Evolutionary conservation across 192 early-diverging fungal species (phyloP), one percentile per base, ranked within the genome.

Genomic region (Backusella mclennaniae): DNA sequence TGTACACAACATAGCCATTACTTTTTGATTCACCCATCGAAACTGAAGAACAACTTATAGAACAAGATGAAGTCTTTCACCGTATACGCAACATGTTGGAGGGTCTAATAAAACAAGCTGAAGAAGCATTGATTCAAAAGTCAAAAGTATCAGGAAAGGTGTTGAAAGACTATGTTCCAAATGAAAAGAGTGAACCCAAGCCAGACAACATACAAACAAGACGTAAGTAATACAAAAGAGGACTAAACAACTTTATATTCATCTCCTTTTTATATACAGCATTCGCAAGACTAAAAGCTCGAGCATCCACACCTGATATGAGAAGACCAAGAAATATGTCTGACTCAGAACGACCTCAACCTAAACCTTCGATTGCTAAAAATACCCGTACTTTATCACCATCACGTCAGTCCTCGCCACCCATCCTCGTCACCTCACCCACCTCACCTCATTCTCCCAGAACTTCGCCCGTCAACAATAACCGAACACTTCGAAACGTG

Each of bases 71-170:
- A 39, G 76, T 68, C 9, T 77, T 71, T 44, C 67, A 77, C 11
- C 33, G 69, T 29, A 29, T 77, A 35, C 33, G 69, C 8, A 31
- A 12, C 12, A 77, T 77, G 76, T 56, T 77, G 3, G 29, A 38
- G 26, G 76, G 67, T 7, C 35, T 77, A 23, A 77, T 77, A 36
- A 70, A 77, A 19, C 76, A 77, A 26, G 76, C 76, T 44, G 67
- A 77, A 71, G 35, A 38, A 31, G 76, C 76, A 1, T 12, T 77
- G 35, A 41, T 33, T 19, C 76, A 39, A 69, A 77, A 77, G 17
- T 33, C 69, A 49, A 77, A 77, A 14, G 35, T 23, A n/a, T 35
- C 74, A 31, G 74, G 74, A 75, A 63, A 42, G 29, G 74, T 75
- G 0, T 44, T 75, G 41, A 35, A 63, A 29, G 69, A 70, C 11